Evolutionary conservation across 179 eudicot genomes (phyloP).

Genomic region (Corrigiola litoralis): DNA sequence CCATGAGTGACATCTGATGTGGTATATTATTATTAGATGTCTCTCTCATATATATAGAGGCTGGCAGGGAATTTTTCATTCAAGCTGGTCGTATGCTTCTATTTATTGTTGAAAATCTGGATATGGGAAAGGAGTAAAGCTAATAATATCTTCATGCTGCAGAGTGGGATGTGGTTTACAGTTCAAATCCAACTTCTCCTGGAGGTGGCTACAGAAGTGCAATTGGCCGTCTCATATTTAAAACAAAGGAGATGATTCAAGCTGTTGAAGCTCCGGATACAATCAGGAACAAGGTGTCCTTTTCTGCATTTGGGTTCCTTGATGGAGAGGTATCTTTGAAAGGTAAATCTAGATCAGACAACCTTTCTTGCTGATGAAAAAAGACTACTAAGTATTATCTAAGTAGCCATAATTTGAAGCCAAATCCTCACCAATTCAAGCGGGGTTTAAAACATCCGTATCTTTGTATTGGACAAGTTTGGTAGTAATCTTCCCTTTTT

Average conservation of each 20-base stretch:
- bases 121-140: not conserved
- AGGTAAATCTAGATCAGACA: slow-evolving; percentile 38
- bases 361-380: not conserved
- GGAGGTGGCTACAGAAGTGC: slow-evolving; percentile 95
- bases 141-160: slow-evolving; percentile 2
- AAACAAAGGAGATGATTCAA: slow-evolving; percentile 90
- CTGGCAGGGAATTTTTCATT: not conserved
- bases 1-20: too few species aligned
- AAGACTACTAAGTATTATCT: too few species aligned
- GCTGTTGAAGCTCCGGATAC: slow-evolving; percentile 80
- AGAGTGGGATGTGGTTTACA: slow-evolving; percentile 98
- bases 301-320: slow-evolving; percentile 74
- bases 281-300: slow-evolving; percentile 72
- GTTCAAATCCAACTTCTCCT: slow-evolving; percentile 94
- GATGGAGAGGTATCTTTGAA: slow-evolving; percentile 86
- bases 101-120: not conserved
- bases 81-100: not conserved
- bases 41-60: too few species aligned
- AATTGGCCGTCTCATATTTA: slow-evolving; percentile 77
- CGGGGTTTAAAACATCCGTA: too few species aligned
- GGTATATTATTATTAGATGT: too few species aligned
- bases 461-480: too few species aligned
- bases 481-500: too few species aligned
- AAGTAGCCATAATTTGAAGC: too few species aligned
- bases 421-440: too few species aligned